Evolutionary conservation across 345 rosid genomes (phyloP), one percentile per base, ranked within the genome.

Genomic region (Eucalyptus camaldulensis): DNA sequence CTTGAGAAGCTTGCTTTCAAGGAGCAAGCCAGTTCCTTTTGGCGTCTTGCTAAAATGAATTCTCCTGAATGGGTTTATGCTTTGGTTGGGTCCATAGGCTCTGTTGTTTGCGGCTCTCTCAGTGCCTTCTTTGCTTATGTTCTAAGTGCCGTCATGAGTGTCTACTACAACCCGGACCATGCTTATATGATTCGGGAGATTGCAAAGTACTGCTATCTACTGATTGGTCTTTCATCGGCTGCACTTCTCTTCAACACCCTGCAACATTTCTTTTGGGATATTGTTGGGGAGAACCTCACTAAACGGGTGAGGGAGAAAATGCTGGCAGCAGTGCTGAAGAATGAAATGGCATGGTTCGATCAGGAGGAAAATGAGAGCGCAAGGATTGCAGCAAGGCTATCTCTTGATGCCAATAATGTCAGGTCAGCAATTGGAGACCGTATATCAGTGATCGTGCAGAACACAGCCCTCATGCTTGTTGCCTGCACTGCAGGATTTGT

Each of bases 331-430:
- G 98, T 97, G 54, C 96, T 97, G 53, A 96, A 94, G 92, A 97
- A 97, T 89, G 99, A 97, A 90, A 95, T 97, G 96, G 99, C 98
- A 49, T 97, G 99, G 99, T 97, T 96, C 51, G 99, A 97, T 94
- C 98, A 95, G 91, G 99, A 96, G 91, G 99, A 97, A 92, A 96
- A 97, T 37, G 99, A 97, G 92, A 97, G 99, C 87, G 97, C 97
- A 60, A 95, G 99, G 91, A 94, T 97, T 54, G 93, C 99, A 13
- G 98, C 98, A 22, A 94, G 99, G 91, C 92, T 97, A 88, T 94
- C 99, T 88, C 97, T 97, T 49, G 99, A 97, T 94, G 99, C 99
- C 43, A 97, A 96, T 91, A 97, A 97, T 89, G 99, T 97, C 88
- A 94, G 99, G 91, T 97, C 99, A 6, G 99, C 99, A 53, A 97